Evolutionary conservation across 257 asterid genomes (phyloP), one percentile per base, ranked within the genome.

Genomic region (Eucommia ulmoides): DNA sequence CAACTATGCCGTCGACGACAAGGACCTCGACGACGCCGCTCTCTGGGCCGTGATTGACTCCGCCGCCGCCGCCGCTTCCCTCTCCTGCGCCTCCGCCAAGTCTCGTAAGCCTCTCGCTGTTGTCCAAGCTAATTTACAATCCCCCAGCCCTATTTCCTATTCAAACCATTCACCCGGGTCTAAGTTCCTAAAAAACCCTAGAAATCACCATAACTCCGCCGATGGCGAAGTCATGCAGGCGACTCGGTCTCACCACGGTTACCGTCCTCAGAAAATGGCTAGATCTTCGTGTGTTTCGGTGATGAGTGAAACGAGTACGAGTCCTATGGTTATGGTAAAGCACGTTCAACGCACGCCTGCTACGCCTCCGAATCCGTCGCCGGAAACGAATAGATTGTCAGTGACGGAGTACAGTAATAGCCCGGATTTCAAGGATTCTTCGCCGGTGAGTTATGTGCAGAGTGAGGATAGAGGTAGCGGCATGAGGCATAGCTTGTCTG

Each of bases 11-110:
- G 49, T 75, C 59, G 94, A 83, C 57, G 97, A 89, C 42, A 71
- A 67, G 55, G 96, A 84, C 50, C 77, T 89, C 33, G 96, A 89
- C 75, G 94, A 84, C 77, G 93, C 91, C 58, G 97, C 84, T 16
- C 52, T 88, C 51, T 88, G 97, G 97, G 96, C 97, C 2, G 88
- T 79, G 23, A 88, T 88, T 59, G 97, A 88, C 63, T 88, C 96
- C 49, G 96, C 93, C 52, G 94, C 91, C 49, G 94, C 94, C 8
- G 84, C 95, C 18, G 65, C 93, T 44, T 33, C 75, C 49, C 46
- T 80, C 22, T 18, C 71, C 52, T 20, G 75, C 68, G 3, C 71
- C 45, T 7, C 80, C 50, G 15, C 71, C 26, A 66, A 63, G 54
- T 41, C 76, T 24, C 84, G 83, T 24, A 26, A 57, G 46, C 23